Base-by-base conservation (phyloP, 495 filamentous ascomycete genomes). In the Penicillium silybi region DNA sequence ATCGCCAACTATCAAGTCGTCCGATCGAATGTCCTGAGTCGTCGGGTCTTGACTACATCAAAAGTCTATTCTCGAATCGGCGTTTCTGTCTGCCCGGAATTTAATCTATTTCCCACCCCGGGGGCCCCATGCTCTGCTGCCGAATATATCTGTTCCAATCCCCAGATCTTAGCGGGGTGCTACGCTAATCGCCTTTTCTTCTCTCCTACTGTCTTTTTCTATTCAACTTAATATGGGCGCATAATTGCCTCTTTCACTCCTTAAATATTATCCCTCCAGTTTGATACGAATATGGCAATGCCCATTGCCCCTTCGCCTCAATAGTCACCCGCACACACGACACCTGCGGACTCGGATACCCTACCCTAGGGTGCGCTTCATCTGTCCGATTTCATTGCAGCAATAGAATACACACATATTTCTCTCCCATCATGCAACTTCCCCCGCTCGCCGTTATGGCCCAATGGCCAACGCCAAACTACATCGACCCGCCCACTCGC, bases 381-480 rank as follows among this genome's bases (percentile, higher is more conserved):
- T 41, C 17, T 25, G 9, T 46, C 3, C 35, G 35, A 40, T 15
- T 32, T 7, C 19, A 32, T 38, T 40, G 26, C 27, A 35, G 11
- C 18, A 37, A 13, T 34, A 46, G 16, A 11, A 20, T 13, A 48
- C 13, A 48, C 20, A 6, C 4, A 19, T 6, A 19, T 37, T 17
- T 3, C 39, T 34, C 19, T 19, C 35, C 29, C 41, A 63, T n/a
- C 46, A 74, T 74, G 71, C 54, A 63, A 25, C 52, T 77, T 34
- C 78, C 82, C 27, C 77, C 78, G 1, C 9, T 52, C 11, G 62
- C 69, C 16, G 70, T 80, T 4, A 44, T 71, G 45, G 66, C 56
- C 3, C 57, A 69, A 52, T 84, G 81, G 81, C 81, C 83, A 4
- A 54, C 40, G n/a, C 73, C 80, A 4, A 83, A 85, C 57, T 80